Base-by-base conservation (phyloP, 352 stramenopile species). In the Thraustochytrium sp. region DNA sequence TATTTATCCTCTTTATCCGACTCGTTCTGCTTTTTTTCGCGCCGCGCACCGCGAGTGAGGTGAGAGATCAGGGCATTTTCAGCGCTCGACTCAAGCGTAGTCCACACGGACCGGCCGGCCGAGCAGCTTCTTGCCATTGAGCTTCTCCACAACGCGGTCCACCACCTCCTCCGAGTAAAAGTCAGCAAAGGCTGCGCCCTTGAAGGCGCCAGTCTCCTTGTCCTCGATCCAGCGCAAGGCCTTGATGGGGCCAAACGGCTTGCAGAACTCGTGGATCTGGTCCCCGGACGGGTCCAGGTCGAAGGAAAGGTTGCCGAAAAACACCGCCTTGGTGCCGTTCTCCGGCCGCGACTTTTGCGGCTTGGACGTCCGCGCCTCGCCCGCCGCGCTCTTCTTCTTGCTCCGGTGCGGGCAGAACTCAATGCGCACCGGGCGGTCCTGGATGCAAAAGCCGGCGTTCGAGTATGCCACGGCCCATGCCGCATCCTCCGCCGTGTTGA, bases 161-260 rank as follows among this genome's bases (percentile, higher is more conserved):
- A 97, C 97, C 40, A 91, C 90, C 77, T 98, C 94, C 0, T 92
- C 97, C n/a, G 96, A 88, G 3, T 77, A 92, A 87, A 99, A 99
- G 87, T 99, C 94, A 51, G 99, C 89, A 90, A 99, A 95, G 40
- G 95, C 96, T 86, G 98, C 98, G 51, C 97, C 97, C 87, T 96
- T 96, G 91, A 98, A 99, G 76, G 98, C 92, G 48, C 96, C 95
- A 53, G 94, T 98, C 86, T 99, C 96, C 72, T 95, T 91, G 90
- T 99, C 95, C 40, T 92, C 96, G 0, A 94, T 94, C 68, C 99
- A 96, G 86, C 96, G 93, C 85, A 98, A 93, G 83, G 89, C 91
- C 34, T 89, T 72, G 87, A 99, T 98, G 86, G 98, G 93, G 82
- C 96, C 82, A 44, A 56, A 80, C n/a, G 78, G 49, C 56, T 87